Conservation (phyloP, 164 flowering plant genomes). For the Liriodendron chinense region DNA sequence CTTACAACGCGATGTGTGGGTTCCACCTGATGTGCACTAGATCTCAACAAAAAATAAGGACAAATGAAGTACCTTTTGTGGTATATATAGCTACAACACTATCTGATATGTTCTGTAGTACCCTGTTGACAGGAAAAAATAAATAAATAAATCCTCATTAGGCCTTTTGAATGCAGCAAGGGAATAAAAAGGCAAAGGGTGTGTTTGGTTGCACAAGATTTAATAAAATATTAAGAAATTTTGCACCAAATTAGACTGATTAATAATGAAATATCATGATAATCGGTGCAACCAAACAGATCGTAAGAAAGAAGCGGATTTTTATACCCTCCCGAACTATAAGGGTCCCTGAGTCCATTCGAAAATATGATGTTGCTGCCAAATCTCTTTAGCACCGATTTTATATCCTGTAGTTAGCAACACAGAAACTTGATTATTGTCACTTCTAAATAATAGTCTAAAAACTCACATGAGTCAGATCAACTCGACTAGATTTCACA, state of each 20-base stretch:
- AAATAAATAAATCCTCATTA: background rate
- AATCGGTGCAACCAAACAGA: too few species aligned
- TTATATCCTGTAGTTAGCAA: conserved; percentile 42
- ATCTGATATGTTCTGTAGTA: conserved; percentile 48
- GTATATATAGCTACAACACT: conserved; percentile 46
- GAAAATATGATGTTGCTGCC: conserved; percentile 81
- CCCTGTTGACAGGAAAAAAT: conserved; percentile 20
- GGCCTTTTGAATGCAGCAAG: background rate
- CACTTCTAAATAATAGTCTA: too few species aligned
- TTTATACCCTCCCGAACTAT: conserved; percentile 65
- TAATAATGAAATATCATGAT: too few species aligned
- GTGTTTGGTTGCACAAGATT: too few species aligned
- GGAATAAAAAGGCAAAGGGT: too few species aligned
- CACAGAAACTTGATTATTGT: background rate
- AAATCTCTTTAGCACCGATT: conserved; percentile 42
- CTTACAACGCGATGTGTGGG: background rate
- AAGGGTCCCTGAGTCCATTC: conserved; percentile 73
- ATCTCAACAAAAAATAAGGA: background rate
- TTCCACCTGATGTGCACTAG: background rate
- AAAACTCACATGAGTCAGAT: too few species aligned
- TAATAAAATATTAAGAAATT: too few species aligned
- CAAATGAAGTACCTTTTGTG: conserved; percentile 24
- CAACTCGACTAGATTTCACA: too few species aligned
- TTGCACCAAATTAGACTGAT: too few species aligned
- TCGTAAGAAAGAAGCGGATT: too few species aligned